Evolutionary conservation across 2,329 filamentous ascomycete genomes (phyloP), one percentile per base, ranked within the genome.

Genomic region (Cytospora chrysosperma): DNA sequence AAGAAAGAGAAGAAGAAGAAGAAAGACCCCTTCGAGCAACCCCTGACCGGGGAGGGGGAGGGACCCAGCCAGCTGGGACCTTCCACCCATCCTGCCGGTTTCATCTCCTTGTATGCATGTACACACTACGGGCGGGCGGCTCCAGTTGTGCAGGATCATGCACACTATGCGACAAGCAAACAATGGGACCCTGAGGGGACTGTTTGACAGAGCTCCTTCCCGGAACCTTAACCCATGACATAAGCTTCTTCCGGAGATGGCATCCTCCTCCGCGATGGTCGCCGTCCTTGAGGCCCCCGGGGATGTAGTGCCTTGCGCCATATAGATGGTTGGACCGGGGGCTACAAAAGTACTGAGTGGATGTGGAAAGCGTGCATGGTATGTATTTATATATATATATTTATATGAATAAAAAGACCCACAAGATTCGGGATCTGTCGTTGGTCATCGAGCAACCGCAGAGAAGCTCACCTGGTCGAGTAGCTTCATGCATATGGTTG

Each of bases 31-130:
- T 24, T 47, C 47, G 51, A 34, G 28, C 19, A 27, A 13, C 51
- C 59, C 51, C 37, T 61, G 51, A 19, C 51, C 40, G 51, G 59
- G 37, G 54, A 34, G 27, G 9, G 51, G 59, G 37, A 47, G 34
- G 27, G 9, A 55, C 54, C 51, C 40, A 49, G 37, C 59, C 21
- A n/a, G 43, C 43, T 47, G 43, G 43, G n/a, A 12, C 7, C 43
- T 47, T 12, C 40, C n/a, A 24, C 43, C 43, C 43, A 47, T 47
- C 43, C 43, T 24, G 43, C 43, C 43, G 43, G 43, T 47, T 24
- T 47, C 43, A 47, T 12, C 43, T 47, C 43, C 43, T 24, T 24
- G n/a, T 24, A 47, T n/a, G n/a, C n/a, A n/a, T n/a, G n/a, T n/a
- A n/a, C n/a, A n/a, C 40, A 15, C 7, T 37, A 32, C 30, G 6